Evolutionary conservation across 2,329 filamentous ascomycete species (phyloP).

Genomic region (Beauveria rudraprayagi): DNA sequence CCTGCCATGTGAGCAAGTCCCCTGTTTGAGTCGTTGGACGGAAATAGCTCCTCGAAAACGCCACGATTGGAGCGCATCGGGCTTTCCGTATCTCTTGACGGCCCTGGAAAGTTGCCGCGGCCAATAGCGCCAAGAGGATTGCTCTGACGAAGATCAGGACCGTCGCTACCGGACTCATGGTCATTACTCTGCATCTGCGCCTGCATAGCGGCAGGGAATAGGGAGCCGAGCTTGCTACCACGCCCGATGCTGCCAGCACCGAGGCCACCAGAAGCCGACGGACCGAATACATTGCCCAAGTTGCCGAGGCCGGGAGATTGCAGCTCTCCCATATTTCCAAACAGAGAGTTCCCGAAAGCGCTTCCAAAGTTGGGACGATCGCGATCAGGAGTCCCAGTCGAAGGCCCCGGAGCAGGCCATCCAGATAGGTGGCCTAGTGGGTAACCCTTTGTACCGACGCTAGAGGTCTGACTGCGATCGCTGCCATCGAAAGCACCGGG

Average conservation of each 20-base stretch:
- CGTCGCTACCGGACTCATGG: conserved; percentile 52
- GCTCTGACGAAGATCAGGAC: conserved; percentile 50
- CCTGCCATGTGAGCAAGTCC: conserved; percentile 23
- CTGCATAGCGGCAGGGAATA: conserved; percentile 86
- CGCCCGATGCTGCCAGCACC: conserved; percentile 62
- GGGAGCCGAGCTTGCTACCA: conserved; percentile 72
- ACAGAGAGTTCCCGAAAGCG: conserved; percentile 72
- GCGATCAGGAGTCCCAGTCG: conserved; percentile 60
- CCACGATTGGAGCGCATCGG: conserved; percentile 48
- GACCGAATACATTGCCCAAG: conserved; percentile 62
- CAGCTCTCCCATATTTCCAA: conserved; percentile 68
- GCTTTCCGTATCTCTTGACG: conserved; percentile 50
- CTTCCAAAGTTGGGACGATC: conserved; percentile 48
- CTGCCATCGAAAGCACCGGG: conserved; percentile 57
- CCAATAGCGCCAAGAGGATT: conserved; percentile 62
- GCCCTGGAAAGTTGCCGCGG: conserved; percentile 48
- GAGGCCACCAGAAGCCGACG: conserved; percentile 44
- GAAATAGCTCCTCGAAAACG: conserved; percentile 48
- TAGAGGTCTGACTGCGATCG: conserved; percentile 89
- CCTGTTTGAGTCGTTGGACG: conserved; percentile 23
- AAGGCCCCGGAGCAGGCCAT: conserved; percentile 50
- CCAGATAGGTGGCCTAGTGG: conserved; percentile 55
- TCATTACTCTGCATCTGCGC: conserved; percentile 76
- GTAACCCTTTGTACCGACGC: conserved; percentile 71
- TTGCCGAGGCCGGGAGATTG: conserved; percentile 66